phyloP scores from a whole-genome alignment of 2,329 filamentous ascomycete species.

The Trichophyton simii region DNA sequence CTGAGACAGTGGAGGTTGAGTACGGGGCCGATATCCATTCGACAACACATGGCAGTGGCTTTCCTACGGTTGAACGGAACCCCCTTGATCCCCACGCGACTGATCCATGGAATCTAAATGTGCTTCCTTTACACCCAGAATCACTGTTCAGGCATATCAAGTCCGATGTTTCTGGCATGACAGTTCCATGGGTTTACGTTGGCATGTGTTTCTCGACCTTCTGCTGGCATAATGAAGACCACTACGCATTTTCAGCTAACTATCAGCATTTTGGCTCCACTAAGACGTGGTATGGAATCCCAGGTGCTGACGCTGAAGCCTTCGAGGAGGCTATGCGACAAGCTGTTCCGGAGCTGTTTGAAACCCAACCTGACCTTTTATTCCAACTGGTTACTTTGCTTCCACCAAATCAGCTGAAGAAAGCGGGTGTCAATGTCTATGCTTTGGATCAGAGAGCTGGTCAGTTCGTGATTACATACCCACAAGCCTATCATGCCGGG shows the following conservation, averaged over 20 bases:
- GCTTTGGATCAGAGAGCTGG: slow-evolving; percentile 92
- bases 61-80: slow-evolving; percentile 85
- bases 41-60: slow-evolving; percentile 92
- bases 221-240: slow-evolving; percentile 98
- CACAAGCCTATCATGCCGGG: slow-evolving; percentile 90
- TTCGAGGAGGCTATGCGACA: slow-evolving; percentile 93
- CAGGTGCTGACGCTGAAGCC: slow-evolving; percentile 80
- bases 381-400: slow-evolving; percentile 96
- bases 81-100: slow-evolving; percentile 76
- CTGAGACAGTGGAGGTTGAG: slow-evolving; percentile 93
- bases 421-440: slow-evolving; percentile 84
- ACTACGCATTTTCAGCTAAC: slow-evolving; percentile 94
- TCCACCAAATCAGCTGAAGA: slow-evolving; percentile 82
- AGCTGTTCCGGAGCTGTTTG: slow-evolving; percentile 89
- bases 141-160: slow-evolving; percentile 96
- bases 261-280: slow-evolving; percentile 97
- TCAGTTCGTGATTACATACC: slow-evolving; percentile 92
- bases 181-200: slow-evolving; percentile 96
- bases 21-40: slow-evolving; percentile 98
- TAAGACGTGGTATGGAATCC: slow-evolving; percentile 98
- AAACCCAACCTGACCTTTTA: slow-evolving; percentile 87
- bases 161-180: slow-evolving; percentile 97
- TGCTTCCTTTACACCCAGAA: slow-evolving; percentile 77
- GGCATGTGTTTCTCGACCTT: slow-evolving; percentile 99
- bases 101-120: slow-evolving; percentile 92